phyloP scores from a whole-genome alignment of 202 grass and related monocot genomes.

The Bolboschoenoplectus hybrid region DNA sequence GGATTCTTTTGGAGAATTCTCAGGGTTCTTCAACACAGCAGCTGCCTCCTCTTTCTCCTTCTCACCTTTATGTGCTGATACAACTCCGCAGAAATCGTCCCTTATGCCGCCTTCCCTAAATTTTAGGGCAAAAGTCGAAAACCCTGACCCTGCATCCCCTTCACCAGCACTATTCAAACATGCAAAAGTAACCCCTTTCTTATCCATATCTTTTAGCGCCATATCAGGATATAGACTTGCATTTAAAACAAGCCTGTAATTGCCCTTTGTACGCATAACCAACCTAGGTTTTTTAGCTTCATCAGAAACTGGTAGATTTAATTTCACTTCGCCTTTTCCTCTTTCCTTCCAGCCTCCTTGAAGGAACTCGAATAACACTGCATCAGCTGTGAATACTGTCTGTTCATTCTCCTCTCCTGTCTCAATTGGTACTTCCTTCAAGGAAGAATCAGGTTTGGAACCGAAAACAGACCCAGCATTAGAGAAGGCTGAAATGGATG shows the following conservation, averaged over 20 bases:
- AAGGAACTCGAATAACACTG: constrained; percentile 84
- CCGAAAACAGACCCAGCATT: constrained; percentile 29
- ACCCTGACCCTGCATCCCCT: constrained; percentile 48
- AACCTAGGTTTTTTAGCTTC: constrained; percentile 57
- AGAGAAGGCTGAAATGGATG: constrained; percentile 29
- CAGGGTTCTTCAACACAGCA: constrained; percentile 35
- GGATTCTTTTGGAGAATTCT: constrained; percentile 39
- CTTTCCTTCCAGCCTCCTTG: constrained; percentile 91
- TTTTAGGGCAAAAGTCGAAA: constrained; percentile 83
- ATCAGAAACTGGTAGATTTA: constrained; percentile 59
- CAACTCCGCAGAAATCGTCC: constrained; percentile 68
- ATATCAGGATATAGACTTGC: constrained; percentile 87
- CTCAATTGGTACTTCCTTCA: constrained; percentile 82
- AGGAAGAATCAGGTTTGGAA: constrained; percentile 41
- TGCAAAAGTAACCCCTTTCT: constrained; percentile 85
- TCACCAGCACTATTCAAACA: constrained; percentile 81
- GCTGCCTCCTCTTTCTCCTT: constrained; percentile 43
- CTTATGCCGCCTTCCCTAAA: constrained; percentile 73
- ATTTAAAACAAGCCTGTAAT: constrained; percentile 78
- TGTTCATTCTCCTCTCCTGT: constrained; percentile 94
- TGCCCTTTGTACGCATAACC: constrained; percentile 89
- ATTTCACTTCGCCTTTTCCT: constrained; percentile 87
- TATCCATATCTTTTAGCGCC: constrained; percentile 92
- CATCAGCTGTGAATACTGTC: constrained; percentile 70
- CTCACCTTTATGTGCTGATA: constrained; percentile 61